Base-by-base conservation (phyloP, 139 green algal species). In the Chlamydomonas sp. region DNA sequence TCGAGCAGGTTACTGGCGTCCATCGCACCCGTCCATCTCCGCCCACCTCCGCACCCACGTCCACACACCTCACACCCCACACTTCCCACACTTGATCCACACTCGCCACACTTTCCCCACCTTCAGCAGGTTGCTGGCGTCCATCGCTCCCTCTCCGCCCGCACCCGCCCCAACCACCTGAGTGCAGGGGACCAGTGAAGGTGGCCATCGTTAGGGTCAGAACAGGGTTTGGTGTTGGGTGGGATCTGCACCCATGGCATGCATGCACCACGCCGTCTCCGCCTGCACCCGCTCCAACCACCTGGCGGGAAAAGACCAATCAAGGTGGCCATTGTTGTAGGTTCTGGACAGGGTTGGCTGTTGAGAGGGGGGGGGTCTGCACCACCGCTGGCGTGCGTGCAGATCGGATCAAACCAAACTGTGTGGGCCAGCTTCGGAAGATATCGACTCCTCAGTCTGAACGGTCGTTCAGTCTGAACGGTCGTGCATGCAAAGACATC, bases 1-100 rank as follows among this genome's bases (percentile, higher is more conserved):
- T 99, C 98, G 37, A 99, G 81, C 74, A 99, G 86, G 83, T 99
- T 99, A 66, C 87, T 84, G 58, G 90, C 92, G 75, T 98, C 92
- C 92, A 98, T 97, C 58, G 90, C 85, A 26, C 43, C 20, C 43
- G 16, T 54, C 92, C n/a, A n/a, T n/a, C 90, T 49, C 60, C 60
- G 16, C 10, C 22, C 20, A 37, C 63, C 13, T 37, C 63, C 8
- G 63, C 63, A 30, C 63, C 63, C 43, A 54, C 43, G 43, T 13
- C 43, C 54, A 35, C 54, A 78, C 73, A 77, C n/a, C n/a, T n/a
- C n/a, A n/a, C n/a, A n/a, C n/a, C n/a, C n/a, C n/a, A n/a, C n/a
- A n/a, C n/a, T n/a, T n/a, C n/a, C n/a, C n/a, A n/a, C n/a, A n/a
- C n/a, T n/a, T n/a, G n/a, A n/a, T n/a, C n/a, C n/a, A n/a, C n/a